Percentiles rank a stretch among this genome's conserved stretches.
phyloP scores from a whole-genome alignment of 495 filamentous ascomycete genomes.

The Aspergillus saccharolyticus region DNA sequence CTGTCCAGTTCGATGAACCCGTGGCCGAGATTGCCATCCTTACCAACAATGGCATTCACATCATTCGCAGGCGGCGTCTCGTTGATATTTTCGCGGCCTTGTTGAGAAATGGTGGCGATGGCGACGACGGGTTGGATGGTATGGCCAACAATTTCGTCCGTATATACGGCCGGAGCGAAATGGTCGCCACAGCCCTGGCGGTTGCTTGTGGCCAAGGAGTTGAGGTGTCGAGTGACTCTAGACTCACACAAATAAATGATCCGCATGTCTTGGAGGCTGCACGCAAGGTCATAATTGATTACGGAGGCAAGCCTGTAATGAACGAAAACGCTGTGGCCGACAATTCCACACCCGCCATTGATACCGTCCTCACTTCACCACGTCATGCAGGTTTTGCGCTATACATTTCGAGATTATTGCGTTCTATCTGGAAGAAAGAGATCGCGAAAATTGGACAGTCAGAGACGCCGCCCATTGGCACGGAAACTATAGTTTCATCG shows the following conservation, averaged over 20 bases:
- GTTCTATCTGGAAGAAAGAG: slow-evolving; percentile 75
- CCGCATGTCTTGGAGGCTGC: slow-evolving; percentile 76
- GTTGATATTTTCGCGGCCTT: slow-evolving; percentile 89
- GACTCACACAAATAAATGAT: slow-evolving; percentile 68
- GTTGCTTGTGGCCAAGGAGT: slow-evolving; percentile 92
- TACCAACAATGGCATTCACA: slow-evolving; percentile 82
- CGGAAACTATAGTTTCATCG: slow-evolving; percentile 42
- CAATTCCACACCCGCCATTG: slow-evolving; percentile 54
- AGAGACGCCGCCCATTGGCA: slow-evolving; percentile 52
- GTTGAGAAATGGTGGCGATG: slow-evolving; percentile 63
- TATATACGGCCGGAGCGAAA: slow-evolving; percentile 80
- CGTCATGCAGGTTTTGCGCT: slow-evolving; percentile 81
- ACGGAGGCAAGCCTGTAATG: slow-evolving; percentile 74
- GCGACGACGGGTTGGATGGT: slow-evolving; percentile 72
- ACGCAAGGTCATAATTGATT: slow-evolving; percentile 80
- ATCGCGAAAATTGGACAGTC: slow-evolving; percentile 51
- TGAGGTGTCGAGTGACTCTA: slow-evolving; percentile 65
- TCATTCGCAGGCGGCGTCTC: slow-evolving; percentile 74
- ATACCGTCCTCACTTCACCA: slow-evolving; percentile 79
- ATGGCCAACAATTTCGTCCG: slow-evolving; percentile 77
- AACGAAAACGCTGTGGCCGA: slow-evolving; percentile 69
- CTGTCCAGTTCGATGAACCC: slow-evolving; percentile 82
- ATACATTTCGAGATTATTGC: slow-evolving; percentile 79
- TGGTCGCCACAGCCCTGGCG: slow-evolving; percentile 82
- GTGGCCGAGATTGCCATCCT: slow-evolving; percentile 82